These are phyloP conservation scores for Hypoxylon sp. DNA, from an alignment of 2,329 filamentous ascomycete species.

Conservation along the genomic window DNA sequence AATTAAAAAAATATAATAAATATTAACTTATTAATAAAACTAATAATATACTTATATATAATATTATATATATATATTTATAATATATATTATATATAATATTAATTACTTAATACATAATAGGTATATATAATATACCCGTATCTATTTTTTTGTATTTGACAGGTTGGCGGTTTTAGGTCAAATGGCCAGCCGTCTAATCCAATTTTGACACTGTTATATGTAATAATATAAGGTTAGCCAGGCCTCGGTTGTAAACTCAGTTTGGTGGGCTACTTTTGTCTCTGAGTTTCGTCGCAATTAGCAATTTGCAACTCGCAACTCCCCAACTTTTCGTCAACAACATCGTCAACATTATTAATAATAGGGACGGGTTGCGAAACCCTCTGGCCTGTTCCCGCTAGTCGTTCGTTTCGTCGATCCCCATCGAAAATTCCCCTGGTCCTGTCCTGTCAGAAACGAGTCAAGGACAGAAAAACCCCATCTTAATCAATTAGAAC, in stretches of 20 bases:
- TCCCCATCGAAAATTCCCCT: slow-evolving; percentile 37
- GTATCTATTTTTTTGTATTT: too few relatives aligned
- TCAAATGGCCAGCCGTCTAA: too few relatives aligned
- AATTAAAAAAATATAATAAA: too few relatives aligned
- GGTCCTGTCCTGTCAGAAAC: slow-evolving; percentile 38
- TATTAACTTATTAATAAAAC: too few relatives aligned
- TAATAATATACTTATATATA: too few relatives aligned
- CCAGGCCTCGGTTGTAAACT: slow-evolving; percentile 32
- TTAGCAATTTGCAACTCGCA: slow-evolving; percentile 7
- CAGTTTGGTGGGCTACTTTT: slow-evolving; percentile 18
- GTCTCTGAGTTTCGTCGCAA: slow-evolving; percentile 15
- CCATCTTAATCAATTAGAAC: slow-evolving; percentile 40
- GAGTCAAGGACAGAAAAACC: slow-evolving; percentile 31
- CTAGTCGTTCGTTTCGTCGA: slow-evolving; percentile 34
- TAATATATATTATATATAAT: too few relatives aligned
- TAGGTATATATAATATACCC: too few relatives aligned
- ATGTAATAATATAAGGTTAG: slow-evolving; percentile 36
- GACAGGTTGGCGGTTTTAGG: too few relatives aligned
- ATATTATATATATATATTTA: too few relatives aligned
- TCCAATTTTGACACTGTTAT: slow-evolving; percentile 22
- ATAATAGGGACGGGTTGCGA: slow-evolving; percentile 28
- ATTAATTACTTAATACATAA: too few relatives aligned
- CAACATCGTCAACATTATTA: slow-evolving; percentile 25
- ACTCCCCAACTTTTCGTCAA: slow-evolving; percentile 8
- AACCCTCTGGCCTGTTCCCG: slow-evolving; percentile 21